Evolutionary conservation across 306 rosid species (phyloP), one percentile per base, ranked within the genome.

Genomic region (Gastrolobium villosum): DNA sequence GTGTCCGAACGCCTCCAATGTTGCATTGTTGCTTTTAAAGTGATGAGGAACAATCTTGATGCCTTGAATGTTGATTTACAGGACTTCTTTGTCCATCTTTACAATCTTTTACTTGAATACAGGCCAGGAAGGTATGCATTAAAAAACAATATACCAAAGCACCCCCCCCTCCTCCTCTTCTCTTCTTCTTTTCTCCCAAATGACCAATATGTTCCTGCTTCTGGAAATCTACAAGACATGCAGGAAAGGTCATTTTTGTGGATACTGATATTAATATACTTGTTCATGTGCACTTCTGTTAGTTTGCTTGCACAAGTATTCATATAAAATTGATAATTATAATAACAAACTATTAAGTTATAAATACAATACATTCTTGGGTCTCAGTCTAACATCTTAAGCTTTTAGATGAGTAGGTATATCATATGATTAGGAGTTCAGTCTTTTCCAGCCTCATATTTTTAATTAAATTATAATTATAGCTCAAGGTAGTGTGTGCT

Each of bases 41-140:
- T 96, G 82, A 93, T 91, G 98, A 90, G 82, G 88, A 91, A 75
- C 88, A 96, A 96, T 84, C 99, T 93, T 52, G 97, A 91, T 69
- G 98, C 99, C 60, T 77, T 93, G 89, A 93, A 91, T 79, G 93
- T 96, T 86, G 99, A 96, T 88, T 83, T 93, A 48, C 98, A 93
- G 52, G 98, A 93, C 86, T 96, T 91, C 75, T 90, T 86, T 30
- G 86, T 96, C 80, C 92, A 96, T 86, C 92, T 96, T 65, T 96
- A 96, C 93, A 93, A 91, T 90, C 87, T 93, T 74, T 43, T 96
- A 71, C 88, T 91, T 46, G 99, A 93, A 81, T 93, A 96, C 85
- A 90, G 87, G 84, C 99, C 99, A 69, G 98, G 96, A 81, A 96
- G 99, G 99, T 95, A 82, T 46, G 92, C 49, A 26, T 71, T 57